Conservation (phyloP, 1,284 basidiomycete genomes). For the Leccinum cinnamomeum region DNA sequence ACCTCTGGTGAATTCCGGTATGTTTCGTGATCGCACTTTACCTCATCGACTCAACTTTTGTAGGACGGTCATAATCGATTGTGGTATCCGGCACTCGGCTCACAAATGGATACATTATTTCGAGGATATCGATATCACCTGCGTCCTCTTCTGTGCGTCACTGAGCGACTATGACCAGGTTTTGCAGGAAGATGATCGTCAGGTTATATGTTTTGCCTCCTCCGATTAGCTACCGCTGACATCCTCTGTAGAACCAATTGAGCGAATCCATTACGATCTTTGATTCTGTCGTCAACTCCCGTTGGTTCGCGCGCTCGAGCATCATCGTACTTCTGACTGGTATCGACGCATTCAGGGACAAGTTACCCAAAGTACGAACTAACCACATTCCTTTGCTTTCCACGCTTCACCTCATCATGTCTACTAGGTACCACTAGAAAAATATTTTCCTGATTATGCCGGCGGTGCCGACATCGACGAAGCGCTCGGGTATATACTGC, state of each 20-base stretch:
- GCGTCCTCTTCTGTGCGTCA: slow-evolving; percentile 5
- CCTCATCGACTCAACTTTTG: not conserved
- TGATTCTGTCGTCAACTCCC: not conserved
- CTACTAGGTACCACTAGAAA: slow-evolving; percentile 8
- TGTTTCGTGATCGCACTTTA: not conserved
- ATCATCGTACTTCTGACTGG: slow-evolving; percentile 5
- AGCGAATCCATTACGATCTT: not conserved
- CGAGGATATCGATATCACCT: not conserved
- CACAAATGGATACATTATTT: slow-evolving; percentile 2
- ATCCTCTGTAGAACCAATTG: not conserved
- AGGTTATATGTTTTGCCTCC: not conserved
- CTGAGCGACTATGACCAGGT: slow-evolving; percentile 7
- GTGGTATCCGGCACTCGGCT: not conserved
- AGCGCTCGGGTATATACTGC: not conserved
- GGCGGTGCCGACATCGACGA: slow-evolving; percentile 1
- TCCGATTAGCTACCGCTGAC: not conserved
- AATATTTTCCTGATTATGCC: slow-evolving; percentile 2
- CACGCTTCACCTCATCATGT: not conserved
- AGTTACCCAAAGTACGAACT: slow-evolving; percentile 10
- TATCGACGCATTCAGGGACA: slow-evolving; percentile 3
- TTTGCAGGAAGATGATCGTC: not conserved
- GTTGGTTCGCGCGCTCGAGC: not conserved
- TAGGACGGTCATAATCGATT: not conserved
- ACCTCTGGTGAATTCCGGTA: slow-evolving; percentile 2
- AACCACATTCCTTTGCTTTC: not conserved